A percentile compares a stretch with the other conserved stretches of the same genome.
phyloP scores from a whole-genome alignment of 768 basidiomycete genomes.

The Naganishia onofrii region DNA sequence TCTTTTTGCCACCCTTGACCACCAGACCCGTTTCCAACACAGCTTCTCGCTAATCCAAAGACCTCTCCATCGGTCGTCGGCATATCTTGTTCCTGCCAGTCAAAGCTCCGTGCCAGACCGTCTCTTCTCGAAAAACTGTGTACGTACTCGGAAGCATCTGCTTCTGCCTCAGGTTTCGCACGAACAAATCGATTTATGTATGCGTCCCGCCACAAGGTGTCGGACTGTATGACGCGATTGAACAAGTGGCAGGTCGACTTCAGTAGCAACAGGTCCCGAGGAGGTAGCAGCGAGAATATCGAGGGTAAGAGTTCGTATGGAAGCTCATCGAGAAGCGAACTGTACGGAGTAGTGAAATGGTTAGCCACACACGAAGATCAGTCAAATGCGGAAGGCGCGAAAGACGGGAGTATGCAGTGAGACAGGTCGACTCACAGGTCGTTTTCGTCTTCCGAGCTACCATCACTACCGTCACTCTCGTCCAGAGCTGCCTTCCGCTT shows the following conservation, averaged over 20 bases:
- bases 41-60: conserved; percentile 14
- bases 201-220: conserved; percentile 44
- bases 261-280: conserved; percentile 20
- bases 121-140: not conserved
- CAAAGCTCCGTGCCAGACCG: not conserved
- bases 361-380: not conserved
- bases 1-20: conserved; percentile 45
- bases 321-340: conserved; percentile 19
- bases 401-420: not conserved
- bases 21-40: conserved; percentile 23
- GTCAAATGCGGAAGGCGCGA: not conserved
- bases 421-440: conserved; percentile 2
- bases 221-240: conserved; percentile 37
- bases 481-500: conserved; percentile 16
- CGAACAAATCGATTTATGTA: conserved; percentile 44
- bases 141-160: conserved; percentile 6
- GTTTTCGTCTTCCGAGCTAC: not conserved
- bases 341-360: not conserved
- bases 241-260: conserved; percentile 35
- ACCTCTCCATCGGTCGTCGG: conserved; percentile 9
- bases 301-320: conserved; percentile 27
- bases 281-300: conserved; percentile 29
- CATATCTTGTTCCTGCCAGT: not conserved
- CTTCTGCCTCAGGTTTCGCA: not conserved
- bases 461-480: not conserved